These are phyloP conservation scores for Daldinia bambusicola DNA, from an alignment of 495 filamentous ascomycete genomes.

Conservation along the genomic window DNA sequence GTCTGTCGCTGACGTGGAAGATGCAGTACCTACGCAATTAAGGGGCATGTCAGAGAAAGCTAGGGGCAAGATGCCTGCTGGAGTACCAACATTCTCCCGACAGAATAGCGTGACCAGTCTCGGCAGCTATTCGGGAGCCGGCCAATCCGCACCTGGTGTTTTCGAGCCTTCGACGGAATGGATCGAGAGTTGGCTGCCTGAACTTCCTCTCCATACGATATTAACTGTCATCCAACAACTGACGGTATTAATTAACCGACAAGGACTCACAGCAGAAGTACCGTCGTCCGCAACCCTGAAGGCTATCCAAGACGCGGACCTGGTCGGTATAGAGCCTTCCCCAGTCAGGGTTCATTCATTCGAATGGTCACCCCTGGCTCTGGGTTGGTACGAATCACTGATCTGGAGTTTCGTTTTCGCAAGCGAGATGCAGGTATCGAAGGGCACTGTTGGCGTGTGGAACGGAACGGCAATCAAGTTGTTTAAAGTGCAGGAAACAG, in stretches of 20 bases:
- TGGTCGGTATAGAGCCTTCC: conserved; percentile 76
- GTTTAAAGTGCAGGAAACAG: conserved; percentile 89
- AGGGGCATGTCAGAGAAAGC: conserved; percentile 98
- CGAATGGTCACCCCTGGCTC: conserved; percentile 90
- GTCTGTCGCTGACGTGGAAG: conserved; percentile 79
- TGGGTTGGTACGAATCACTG: conserved; percentile 96
- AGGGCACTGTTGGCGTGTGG: conserved; percentile 94
- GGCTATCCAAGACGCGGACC: conserved; percentile 54
- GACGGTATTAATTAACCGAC: conserved; percentile 58
- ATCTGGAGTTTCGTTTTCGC: conserved; percentile 97
- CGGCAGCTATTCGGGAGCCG: conserved; percentile 67
- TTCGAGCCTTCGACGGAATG: conserved; percentile 83
- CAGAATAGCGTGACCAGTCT: conserved; percentile 93
- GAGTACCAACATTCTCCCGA: conserved; percentile 81
- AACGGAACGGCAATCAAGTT: conserved; percentile 88
- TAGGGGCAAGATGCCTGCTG: conserved; percentile 94
- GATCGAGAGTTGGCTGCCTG: conserved; percentile 95
- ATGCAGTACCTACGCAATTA: conserved; percentile 86
- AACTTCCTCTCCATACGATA: conserved; percentile 90
- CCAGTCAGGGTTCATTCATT: conserved; percentile 86
- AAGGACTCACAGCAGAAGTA: conserved; percentile 50
- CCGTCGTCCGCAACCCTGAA: conserved; percentile 51
- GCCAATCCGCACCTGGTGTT: conserved; percentile 60
- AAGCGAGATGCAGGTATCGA: conserved; percentile 85
- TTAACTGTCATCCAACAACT: conserved; percentile 79